Evolutionary conservation across 2,329 filamentous ascomycete species (phyloP).

Genomic region (Fusarium decemcellulare): DNA sequence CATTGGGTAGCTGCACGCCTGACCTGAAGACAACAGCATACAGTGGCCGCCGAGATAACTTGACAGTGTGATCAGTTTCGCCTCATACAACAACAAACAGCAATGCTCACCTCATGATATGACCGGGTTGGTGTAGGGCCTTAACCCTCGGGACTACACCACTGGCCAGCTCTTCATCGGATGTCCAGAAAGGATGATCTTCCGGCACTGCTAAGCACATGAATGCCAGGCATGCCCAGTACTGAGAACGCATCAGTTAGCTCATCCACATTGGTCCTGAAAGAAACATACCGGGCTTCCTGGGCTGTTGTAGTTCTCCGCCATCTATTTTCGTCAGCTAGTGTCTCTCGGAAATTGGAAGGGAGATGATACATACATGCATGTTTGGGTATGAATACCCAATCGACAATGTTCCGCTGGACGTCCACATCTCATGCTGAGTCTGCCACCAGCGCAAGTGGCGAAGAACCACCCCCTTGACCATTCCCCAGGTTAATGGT

Average conservation of each 20-base stretch:
- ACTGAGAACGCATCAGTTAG: conserved; percentile 59
- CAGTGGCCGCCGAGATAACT: conserved; percentile 80
- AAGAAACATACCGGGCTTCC: conserved; percentile 66
- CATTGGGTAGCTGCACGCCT: conserved; percentile 87
- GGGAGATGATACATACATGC: conserved; percentile 62
- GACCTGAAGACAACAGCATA: conserved; percentile 81
- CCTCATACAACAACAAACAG: not conserved
- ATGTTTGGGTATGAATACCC: conserved; percentile 86
- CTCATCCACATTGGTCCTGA: conserved; percentile 19
- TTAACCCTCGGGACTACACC: conserved; percentile 71
- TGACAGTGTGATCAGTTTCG: conserved; percentile 10
- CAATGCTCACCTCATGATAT: conserved; percentile 71
- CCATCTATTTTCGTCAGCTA: conserved; percentile 64
- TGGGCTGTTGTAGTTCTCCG: conserved; percentile 88
- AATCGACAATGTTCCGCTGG: conserved; percentile 81
- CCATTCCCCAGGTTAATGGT: conserved; percentile 83
- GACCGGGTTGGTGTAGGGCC: conserved; percentile 76
- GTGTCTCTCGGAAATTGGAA: conserved; percentile 15
- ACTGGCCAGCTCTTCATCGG: conserved; percentile 73
- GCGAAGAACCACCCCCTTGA: conserved; percentile 81
- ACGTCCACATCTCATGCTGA: conserved; percentile 80
- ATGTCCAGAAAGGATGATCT: conserved; percentile 82
- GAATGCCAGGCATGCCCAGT: conserved; percentile 86
- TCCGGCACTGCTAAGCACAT: conserved; percentile 79
- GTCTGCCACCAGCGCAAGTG: conserved; percentile 86